Conservation (phyloP, 768 basidiomycete genomes). For the Gloeopeniophorella convolvens region DNA sequence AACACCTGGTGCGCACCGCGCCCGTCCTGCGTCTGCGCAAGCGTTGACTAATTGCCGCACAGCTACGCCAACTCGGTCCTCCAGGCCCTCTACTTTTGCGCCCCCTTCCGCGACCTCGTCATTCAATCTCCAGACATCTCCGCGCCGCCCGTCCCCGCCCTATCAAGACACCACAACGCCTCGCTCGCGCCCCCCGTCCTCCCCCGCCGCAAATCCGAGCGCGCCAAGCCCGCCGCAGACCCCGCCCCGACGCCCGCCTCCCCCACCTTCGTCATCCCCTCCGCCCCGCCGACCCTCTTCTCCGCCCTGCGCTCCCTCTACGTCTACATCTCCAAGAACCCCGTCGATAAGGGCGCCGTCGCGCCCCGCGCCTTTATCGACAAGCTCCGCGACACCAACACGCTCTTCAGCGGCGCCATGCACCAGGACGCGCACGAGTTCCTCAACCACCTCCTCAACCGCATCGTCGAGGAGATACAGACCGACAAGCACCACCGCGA, state of each 20-base stretch:
- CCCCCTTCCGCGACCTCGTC: slow-evolving; percentile 87
- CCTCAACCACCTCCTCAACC: slow-evolving; percentile 88
- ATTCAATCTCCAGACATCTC: slow-evolving; percentile 58
- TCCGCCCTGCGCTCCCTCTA: slow-evolving; percentile 93
- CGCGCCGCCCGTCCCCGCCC: slow-evolving; percentile 32
- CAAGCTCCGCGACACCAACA: slow-evolving; percentile 89
- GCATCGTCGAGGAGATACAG: slow-evolving; percentile 89
- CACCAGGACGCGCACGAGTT: slow-evolving; percentile 99
- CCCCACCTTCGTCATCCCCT: slow-evolving; percentile 42
- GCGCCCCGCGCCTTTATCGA: slow-evolving; percentile 89
- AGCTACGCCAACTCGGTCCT: slow-evolving; percentile 99
- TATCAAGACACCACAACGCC: slow-evolving; percentile 25
- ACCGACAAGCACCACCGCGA: slow-evolving; percentile 43
- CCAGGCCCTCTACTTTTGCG: slow-evolving; percentile 93
- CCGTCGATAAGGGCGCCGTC: slow-evolving; percentile 74
- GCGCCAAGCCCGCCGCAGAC: slow-evolving; percentile 37
- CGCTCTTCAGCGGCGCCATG: slow-evolving; percentile 82
- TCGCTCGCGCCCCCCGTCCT: slow-evolving; percentile 31
- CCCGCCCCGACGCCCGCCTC: slow-evolving; percentile 26
- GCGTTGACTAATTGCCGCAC: not conserved
- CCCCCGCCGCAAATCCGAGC: slow-evolving; percentile 53
- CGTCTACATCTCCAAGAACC: slow-evolving; percentile 71
- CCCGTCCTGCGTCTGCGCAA: not conserved
- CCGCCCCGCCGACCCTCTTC: slow-evolving; percentile 70
- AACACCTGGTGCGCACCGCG: slow-evolving; percentile 74